Conservation (phyloP, 1,139 yeast genomes). For the Nakaseomyces uthaithaninus region DNA sequence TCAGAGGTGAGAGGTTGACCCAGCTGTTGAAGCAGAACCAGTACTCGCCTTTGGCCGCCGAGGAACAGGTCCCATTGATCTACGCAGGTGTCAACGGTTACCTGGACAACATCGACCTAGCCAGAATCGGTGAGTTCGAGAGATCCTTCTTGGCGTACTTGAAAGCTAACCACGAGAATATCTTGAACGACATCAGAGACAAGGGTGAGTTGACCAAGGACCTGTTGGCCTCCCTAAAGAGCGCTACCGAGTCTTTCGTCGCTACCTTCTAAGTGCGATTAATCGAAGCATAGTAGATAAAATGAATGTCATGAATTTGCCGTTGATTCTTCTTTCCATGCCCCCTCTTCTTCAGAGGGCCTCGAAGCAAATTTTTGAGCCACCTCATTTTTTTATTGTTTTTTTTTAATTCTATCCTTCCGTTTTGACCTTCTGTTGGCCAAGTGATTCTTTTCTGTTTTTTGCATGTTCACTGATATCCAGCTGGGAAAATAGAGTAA, state of each 20-base stretch:
- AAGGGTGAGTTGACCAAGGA: conserved; percentile 91
- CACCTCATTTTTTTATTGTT: too few relatives aligned
- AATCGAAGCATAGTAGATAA: background rate
- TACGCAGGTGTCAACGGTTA: conserved; percentile 99
- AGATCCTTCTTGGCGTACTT: conserved; percentile 82
- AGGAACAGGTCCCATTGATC: conserved; percentile 97
- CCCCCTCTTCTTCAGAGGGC: too few relatives aligned
- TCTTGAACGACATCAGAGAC: conserved; percentile 75
- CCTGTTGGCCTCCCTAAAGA: conserved; percentile 75
- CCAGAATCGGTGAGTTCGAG: conserved; percentile 89
- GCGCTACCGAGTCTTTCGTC: conserved; percentile 85
- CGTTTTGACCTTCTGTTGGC: too few relatives aligned
- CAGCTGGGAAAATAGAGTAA: too few relatives aligned
- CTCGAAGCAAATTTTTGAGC: too few relatives aligned
- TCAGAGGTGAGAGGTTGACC: conserved; percentile 99
- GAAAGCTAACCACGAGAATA: conserved; percentile 80
- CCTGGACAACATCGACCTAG: conserved; percentile 82
- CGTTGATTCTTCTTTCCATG: too few relatives aligned
- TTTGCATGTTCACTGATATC: too few relatives aligned
- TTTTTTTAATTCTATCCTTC: too few relatives aligned
- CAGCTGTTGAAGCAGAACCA: conserved; percentile 98
- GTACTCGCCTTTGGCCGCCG: conserved; percentile 94
- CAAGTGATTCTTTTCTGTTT: too few relatives aligned
- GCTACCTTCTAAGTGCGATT: conserved; percentile 56
- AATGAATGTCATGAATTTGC: background rate